Evolutionary conservation across 495 filamentous ascomycete species (phyloP), one percentile per base, ranked within the genome.

Genomic region (Thermochaetoides thermophila): DNA sequence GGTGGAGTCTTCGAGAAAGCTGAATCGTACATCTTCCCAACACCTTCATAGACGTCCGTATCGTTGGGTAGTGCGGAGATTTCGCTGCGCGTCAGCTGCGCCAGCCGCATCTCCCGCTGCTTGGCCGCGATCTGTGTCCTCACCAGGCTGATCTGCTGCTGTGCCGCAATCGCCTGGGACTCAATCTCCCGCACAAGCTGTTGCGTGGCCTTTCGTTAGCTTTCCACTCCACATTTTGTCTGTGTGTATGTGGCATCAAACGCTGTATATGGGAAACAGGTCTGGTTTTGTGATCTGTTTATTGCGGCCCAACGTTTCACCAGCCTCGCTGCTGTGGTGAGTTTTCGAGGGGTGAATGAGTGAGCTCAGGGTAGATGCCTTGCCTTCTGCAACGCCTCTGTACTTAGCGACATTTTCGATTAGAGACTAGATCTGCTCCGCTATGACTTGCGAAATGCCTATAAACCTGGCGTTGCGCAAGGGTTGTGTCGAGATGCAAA

Each of bases 301-400:
- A n/a, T n/a, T n/a, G n/a, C n/a, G n/a, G n/a, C n/a, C n/a, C n/a
- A n/a, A n/a, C n/a, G n/a, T n/a, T n/a, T n/a, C n/a, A n/a, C n/a
- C n/a, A n/a, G n/a, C n/a, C n/a, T n/a, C n/a, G n/a, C n/a, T n/a
- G n/a, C n/a, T n/a, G n/a, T n/a, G n/a, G n/a, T n/a, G 5, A 13
- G 19, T 12, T 5, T 26, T 27, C 16, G 2, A 29, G 18, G 14
- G 12, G 19, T 24, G 19, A 22, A 27, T 32, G 35, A 30, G 20
- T 21, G 33, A 29, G 23, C 19, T 12, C 16, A 10, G 15, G 18
- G 12, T 15, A 31, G n/a, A n/a, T n/a, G n/a, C n/a, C n/a, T n/a
- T n/a, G n/a, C 89, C 77, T 94, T 94, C 56, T 93, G 81, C 39
- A 96, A 64, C 44, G 87, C 84, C 68, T 94, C 83, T 50, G 89